Evolutionary conservation across 2,329 filamentous ascomycete species (phyloP).

Genomic region (Coleophoma eucalyptorum): DNA sequence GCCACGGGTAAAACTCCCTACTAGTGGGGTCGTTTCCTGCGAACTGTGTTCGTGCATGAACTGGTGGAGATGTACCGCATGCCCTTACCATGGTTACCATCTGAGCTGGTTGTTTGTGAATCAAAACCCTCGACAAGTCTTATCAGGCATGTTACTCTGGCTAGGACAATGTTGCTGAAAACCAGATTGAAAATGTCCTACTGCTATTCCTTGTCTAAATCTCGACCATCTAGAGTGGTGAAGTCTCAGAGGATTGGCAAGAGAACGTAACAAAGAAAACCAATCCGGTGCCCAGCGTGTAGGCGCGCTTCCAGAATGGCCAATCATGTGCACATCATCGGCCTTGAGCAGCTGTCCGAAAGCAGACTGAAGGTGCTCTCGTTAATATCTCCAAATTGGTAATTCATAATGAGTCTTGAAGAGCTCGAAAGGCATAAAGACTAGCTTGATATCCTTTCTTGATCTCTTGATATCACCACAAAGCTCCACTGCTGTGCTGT

Average conservation of each 20-base stretch:
- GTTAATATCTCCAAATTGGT: slow-evolving; percentile 19
- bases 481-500: slow-evolving; percentile 17
- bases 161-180: neutral
- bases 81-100: slow-evolving; percentile 7
- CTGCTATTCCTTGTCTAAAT: no score
- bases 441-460: slow-evolving; percentile 22
- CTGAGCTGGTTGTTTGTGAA: slow-evolving; percentile 16
- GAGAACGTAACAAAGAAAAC: neutral
- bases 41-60: slow-evolving; percentile 20
- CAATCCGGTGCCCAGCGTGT: neutral
- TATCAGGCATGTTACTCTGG: slow-evolving; percentile 11
- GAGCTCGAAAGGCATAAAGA: slow-evolving; percentile 25
- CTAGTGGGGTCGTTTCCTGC: slow-evolving; percentile 3
- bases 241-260: neutral
- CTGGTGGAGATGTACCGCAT: slow-evolving; percentile 20
- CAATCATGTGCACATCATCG: slow-evolving; percentile 1
- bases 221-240: no score
- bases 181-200: no score
- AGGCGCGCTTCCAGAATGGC: slow-evolving; percentile 3
- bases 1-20: neutral
- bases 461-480: slow-evolving; percentile 16
- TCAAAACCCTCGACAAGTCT: slow-evolving; percentile 17
- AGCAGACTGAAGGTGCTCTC: slow-evolving; percentile 15
- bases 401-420: slow-evolving; percentile 12
- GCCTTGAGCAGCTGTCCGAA: slow-evolving; percentile 22